These are phyloP conservation scores for Hypoxylon trugodes DNA, from an alignment of 495 filamentous ascomycete genomes.

Conservation along the genomic window DNA sequence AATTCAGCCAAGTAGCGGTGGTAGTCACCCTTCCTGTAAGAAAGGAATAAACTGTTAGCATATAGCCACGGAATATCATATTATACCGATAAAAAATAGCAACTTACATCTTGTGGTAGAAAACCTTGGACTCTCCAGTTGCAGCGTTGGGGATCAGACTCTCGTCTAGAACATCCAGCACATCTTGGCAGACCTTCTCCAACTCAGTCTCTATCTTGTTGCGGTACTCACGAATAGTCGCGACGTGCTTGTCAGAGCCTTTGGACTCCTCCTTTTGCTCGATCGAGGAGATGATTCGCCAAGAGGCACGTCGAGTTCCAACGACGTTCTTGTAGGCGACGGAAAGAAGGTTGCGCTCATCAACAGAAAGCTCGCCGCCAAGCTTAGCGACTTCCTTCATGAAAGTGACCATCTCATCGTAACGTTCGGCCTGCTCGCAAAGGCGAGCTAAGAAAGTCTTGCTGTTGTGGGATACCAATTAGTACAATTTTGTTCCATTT, in stretches of 20 bases:
- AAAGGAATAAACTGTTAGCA: conserved; percentile 17
- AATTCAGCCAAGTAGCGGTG: conserved; percentile 99
- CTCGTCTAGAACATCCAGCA: conserved; percentile 94
- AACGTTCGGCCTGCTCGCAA: conserved; percentile 99
- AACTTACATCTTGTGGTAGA: conserved; percentile 99
- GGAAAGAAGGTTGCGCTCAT: conserved; percentile 98
- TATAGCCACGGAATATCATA: conserved; percentile 20
- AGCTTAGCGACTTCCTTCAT: conserved; percentile 99
- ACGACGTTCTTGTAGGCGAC: conserved; percentile 99
- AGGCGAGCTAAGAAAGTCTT: conserved; percentile 99
- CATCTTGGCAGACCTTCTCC: conserved; percentile 98
- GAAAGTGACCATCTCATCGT: conserved; percentile 99
- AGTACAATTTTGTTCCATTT: no score
- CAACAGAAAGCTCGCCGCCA: conserved; percentile 93
- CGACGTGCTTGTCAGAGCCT: conserved; percentile 96
- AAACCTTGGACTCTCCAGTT: conserved; percentile 99
- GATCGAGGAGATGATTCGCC: conserved; percentile 99
- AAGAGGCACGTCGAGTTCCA: conserved; percentile 96
- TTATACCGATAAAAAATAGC: conserved; percentile 7
- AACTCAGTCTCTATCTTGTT: conserved; percentile 99
- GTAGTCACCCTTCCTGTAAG: conserved; percentile 97
- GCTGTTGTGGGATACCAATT: conserved; percentile 66
- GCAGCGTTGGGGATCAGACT: conserved; percentile 97
- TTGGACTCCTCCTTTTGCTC: conserved; percentile 99
- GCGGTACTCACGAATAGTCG: conserved; percentile 96